phyloP scores from a whole-genome alignment of 2,329 filamentous ascomycete genomes.

The Colletotrichum neosansevieriae region DNA sequence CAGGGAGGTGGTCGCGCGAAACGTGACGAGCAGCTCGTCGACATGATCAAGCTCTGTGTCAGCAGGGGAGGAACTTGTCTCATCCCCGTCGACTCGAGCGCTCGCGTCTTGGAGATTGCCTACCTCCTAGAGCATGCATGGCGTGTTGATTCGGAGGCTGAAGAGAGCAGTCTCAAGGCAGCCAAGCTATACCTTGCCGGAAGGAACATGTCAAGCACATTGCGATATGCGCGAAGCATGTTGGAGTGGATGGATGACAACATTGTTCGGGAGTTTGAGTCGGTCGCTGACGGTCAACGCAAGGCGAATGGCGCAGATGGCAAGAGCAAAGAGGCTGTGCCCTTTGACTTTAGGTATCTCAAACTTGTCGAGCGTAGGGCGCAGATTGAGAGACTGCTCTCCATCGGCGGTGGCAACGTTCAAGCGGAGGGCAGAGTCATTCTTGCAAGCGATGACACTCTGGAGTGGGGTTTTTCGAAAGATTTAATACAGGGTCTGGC shows the following conservation, averaged over 20 bases:
- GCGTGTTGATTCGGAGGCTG: constrained; percentile 72
- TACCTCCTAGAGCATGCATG: constrained; percentile 95
- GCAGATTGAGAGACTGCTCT: constrained; percentile 79
- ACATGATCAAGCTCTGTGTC: constrained; percentile 83
- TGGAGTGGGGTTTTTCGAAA: constrained; percentile 96
- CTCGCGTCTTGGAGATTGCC: constrained; percentile 90
- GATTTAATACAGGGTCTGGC: constrained; percentile 82
- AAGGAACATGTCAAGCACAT: constrained; percentile 86
- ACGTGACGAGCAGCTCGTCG: constrained; percentile 86
- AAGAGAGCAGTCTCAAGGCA: constrained; percentile 63
- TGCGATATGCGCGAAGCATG: constrained; percentile 94
- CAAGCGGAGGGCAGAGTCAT: constrained; percentile 76
- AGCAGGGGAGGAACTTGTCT: constrained; percentile 88
- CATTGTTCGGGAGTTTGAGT: constrained; percentile 92
- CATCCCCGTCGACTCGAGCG: constrained; percentile 94
- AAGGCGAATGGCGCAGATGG: constrained; percentile 60
- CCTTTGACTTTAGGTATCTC: constrained; percentile 91
- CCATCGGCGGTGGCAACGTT: constrained; percentile 56
- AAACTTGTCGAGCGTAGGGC: constrained; percentile 85
- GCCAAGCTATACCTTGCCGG: constrained; percentile 85
- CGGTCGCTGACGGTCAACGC: constrained; percentile 67
- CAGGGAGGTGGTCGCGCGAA: constrained; percentile 80
- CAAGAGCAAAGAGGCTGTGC: constrained; percentile 70
- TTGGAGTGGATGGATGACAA: constrained; percentile 99
- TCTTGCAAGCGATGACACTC: constrained; percentile 86